Evolutionary conservation across 2,329 filamentous ascomycete species (phyloP), one percentile per base, ranked within the genome.

Genomic region (Ophiostoma quercus): DNA sequence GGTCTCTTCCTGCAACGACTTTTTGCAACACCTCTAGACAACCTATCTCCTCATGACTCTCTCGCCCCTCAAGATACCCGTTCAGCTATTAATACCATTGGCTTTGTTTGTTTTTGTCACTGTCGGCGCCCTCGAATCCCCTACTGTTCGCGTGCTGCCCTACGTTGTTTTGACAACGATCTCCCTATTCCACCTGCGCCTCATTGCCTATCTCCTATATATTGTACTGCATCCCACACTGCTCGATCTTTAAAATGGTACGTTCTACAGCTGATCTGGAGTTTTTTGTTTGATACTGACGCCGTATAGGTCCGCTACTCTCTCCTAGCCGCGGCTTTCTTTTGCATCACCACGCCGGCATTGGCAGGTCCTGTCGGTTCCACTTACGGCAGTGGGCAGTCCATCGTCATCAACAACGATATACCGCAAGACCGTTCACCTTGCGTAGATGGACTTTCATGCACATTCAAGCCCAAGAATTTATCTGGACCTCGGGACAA

Each of bases 161-260:
- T 68, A 62, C 29, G 19, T 68, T 19, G 34, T 47, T 22, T 32
- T 68, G 32, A 25, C 65, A 22, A 25, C 69, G 4, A 22, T 70
- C 39, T 37, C 63, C 2, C 63, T 70, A 37, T 57, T 66, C 32
- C 69, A 70, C 11, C 22, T 68, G 1, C 69, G 69, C 9, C 69
- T 70, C 47, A 57, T 70, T 7, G 60, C 69, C 60, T 70, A 70
- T 43, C 63, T 68, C 60, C 43, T 60, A 14, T 68, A 60, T 47
- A 14, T 68, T 51, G 51, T 54, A 47, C 39, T 39, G 12, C 51
- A 66, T 19, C 60, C 66, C 4, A n/a, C 34, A 3, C 66, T 70
- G 3, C 65, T 62, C 66, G 57, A 66, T 34, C 22, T 19, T 3
- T 70, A 62, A 51, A 39, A 67, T 68, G 43, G 67, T 68, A 9